Conservation (phyloP, 345 rosid genomes). For the thale cress (Arabidopsis thaliana) region DNA sequence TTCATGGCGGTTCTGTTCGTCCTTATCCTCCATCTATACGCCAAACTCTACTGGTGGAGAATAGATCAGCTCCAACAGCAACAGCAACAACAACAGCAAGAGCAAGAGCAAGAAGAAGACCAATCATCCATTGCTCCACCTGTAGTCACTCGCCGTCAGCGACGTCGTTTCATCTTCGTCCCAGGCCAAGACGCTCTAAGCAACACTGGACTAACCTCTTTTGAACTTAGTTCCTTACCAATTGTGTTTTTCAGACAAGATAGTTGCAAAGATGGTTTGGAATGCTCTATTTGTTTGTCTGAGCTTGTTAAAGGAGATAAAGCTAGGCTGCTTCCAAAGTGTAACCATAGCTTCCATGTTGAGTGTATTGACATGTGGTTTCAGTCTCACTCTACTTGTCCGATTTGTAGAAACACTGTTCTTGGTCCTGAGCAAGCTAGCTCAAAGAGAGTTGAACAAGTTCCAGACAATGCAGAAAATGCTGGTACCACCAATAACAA, state of each 20-base stretch:
- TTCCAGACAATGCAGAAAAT: conserved; percentile 33
- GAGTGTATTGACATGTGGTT: conserved; percentile 99
- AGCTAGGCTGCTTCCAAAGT: conserved; percentile 75
- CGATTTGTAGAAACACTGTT: conserved; percentile 73
- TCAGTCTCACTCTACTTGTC: conserved; percentile 88
- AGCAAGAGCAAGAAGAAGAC: conserved; percentile 15
- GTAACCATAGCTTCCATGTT: conserved; percentile 86
- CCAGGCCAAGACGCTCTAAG: conserved; percentile 58
- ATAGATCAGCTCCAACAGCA: conserved; percentile 55
- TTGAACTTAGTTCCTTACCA: conserved; percentile 66
- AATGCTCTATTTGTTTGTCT: conserved; percentile 86
- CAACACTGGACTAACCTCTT: conserved; percentile 63
- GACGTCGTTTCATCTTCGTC: conserved; percentile 60
- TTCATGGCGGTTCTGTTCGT: conserved; percentile 66
- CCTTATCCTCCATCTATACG: conserved; percentile 83
- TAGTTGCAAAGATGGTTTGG: conserved; percentile 67
- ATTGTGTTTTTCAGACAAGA: conserved; percentile 54
- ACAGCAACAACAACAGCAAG: conserved; percentile 24
- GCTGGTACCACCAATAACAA: conserved; percentile 13
- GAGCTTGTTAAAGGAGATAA: conserved; percentile 79
- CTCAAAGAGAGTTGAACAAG: conserved; percentile 31
- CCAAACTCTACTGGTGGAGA: conserved; percentile 91
- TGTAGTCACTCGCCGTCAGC: conserved; percentile 53
- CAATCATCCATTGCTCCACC: conserved; percentile 34
- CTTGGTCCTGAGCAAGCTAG: conserved; percentile 41